A percentile compares a stretch with the other conserved stretches of the same genome.
phyloP scores from a whole-genome alignment of 768 basidiomycete species.

The Cubamyces sp. region DNA sequence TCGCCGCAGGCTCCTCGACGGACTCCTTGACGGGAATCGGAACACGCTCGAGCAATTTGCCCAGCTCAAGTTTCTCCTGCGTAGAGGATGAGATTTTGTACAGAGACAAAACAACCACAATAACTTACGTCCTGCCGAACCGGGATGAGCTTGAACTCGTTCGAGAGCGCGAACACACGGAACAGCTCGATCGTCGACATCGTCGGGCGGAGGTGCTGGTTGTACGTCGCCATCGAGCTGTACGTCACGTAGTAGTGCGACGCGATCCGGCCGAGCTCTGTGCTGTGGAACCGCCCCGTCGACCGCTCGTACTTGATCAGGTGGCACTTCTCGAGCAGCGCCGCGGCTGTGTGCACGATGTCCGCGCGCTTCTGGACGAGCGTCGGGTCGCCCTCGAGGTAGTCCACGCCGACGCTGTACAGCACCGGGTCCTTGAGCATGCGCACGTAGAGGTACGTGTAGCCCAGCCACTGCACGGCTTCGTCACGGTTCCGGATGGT shows the following conservation, averaged over 20 bases:
- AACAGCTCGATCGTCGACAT: constrained; percentile 92
- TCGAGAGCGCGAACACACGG: constrained; percentile 92
- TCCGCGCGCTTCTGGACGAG: constrained; percentile 94
- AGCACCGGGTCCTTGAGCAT: constrained; percentile 90
- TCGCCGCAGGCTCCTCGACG: constrained; percentile 95
- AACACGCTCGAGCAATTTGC: constrained; percentile 89
- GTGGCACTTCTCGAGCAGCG: constrained; percentile 90
- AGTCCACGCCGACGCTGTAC: constrained; percentile 89
- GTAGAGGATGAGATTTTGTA: constrained; percentile 8
- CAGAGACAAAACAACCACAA: not conserved
- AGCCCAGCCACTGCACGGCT: constrained; percentile 96
- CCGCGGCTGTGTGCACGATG: constrained; percentile 91
- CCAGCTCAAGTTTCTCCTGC: constrained; percentile 85
- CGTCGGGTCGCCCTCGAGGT: constrained; percentile 80
- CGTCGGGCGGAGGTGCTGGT: constrained; percentile 86
- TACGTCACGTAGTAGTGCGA: constrained; percentile 96
- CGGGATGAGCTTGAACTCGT: constrained; percentile 93
- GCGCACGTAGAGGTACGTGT: constrained; percentile 88
- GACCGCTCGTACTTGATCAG: constrained; percentile 93
- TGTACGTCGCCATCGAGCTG: constrained; percentile 95
- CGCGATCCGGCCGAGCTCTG: constrained; percentile 92
- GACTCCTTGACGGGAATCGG: constrained; percentile 97
- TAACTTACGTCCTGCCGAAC: constrained; percentile 67
- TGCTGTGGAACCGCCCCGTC: constrained; percentile 87
- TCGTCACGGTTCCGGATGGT: constrained; percentile 95